Evolutionary conservation across 1,284 basidiomycete genomes (phyloP).

Genomic region (Fomitopsis betulina): DNA sequence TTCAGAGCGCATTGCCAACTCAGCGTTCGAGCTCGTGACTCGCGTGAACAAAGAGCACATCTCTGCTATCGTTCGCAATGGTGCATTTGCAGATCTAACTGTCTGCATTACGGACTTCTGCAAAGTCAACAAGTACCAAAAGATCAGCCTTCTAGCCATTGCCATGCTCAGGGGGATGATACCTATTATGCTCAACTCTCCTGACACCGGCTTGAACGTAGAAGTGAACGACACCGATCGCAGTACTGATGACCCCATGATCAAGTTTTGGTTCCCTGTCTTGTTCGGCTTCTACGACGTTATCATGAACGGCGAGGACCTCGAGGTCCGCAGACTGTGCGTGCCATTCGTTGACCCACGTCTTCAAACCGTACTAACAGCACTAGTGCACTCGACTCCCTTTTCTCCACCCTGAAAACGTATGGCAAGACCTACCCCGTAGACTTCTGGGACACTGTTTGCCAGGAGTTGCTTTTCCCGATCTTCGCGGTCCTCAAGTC

Average conservation of each 20-base stretch:
- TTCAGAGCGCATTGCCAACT: conserved; percentile 85
- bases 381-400: conserved; percentile 85
- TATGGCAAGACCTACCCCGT: conserved; percentile 85
- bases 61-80: conserved; percentile 84
- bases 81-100: conserved; percentile 93
- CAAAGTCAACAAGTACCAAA: conserved; percentile 98
- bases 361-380: not conserved
- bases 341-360: conserved; percentile 27
- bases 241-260: conserved; percentile 76
- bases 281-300: conserved; percentile 98
- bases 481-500: conserved; percentile 97
- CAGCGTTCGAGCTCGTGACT: conserved; percentile 96
- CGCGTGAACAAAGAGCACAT: conserved; percentile 92
- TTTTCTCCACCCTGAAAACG: conserved; percentile 92
- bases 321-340: conserved; percentile 94
- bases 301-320: conserved; percentile 99
- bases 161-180: conserved; percentile 94
- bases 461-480: conserved; percentile 95
- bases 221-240: conserved; percentile 33
- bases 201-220: conserved; percentile 69
- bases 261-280: conserved; percentile 96
- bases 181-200: conserved; percentile 83
- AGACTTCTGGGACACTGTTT: conserved; percentile 98
- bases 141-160: conserved; percentile 94
- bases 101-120: conserved; percentile 99